Conservation (phyloP, 305 asterid species). For the Coffea humblotiana region DNA sequence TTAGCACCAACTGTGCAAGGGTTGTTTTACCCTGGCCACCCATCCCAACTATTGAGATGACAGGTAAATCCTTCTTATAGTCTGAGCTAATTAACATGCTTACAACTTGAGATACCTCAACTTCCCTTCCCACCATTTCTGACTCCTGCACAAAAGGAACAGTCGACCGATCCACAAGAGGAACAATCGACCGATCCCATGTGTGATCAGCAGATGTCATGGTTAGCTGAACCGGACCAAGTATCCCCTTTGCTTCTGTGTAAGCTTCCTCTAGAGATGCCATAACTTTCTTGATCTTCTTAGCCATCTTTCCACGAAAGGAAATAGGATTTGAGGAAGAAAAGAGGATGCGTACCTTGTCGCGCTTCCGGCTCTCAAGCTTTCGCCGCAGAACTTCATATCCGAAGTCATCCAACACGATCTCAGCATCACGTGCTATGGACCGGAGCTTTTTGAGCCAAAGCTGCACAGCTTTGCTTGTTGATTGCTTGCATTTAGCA, state of each 20-base stretch:
- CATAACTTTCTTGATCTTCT: conserved; percentile 16
- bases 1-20: conserved; percentile 20
- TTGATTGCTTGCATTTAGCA: neutral
- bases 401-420: too few relatives aligned
- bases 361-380: neutral
- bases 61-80: conserved; percentile 2
- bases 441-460: neutral
- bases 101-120: neutral
- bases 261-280: conserved; percentile 8
- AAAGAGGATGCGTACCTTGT: conserved; percentile 27
- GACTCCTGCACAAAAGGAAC: conserved; percentile 29
- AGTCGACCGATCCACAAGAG: neutral
- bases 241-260: conserved; percentile 20
- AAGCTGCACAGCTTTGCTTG: neutral
- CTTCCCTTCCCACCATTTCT: neutral
- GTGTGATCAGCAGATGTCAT: neutral
- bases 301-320: conserved; percentile 17
- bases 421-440: too few relatives aligned
- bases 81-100: neutral
- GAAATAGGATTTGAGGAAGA: conserved; percentile 19
- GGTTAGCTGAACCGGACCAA: conserved; percentile 1
- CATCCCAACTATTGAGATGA: conserved; percentile 31
- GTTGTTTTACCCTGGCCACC: conserved; percentile 32
- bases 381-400: too few relatives aligned
- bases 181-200: neutral